phyloP scores from a whole-genome alignment of 441 rosid genomes.

The Pelargonium myrrhifolium region DNA sequence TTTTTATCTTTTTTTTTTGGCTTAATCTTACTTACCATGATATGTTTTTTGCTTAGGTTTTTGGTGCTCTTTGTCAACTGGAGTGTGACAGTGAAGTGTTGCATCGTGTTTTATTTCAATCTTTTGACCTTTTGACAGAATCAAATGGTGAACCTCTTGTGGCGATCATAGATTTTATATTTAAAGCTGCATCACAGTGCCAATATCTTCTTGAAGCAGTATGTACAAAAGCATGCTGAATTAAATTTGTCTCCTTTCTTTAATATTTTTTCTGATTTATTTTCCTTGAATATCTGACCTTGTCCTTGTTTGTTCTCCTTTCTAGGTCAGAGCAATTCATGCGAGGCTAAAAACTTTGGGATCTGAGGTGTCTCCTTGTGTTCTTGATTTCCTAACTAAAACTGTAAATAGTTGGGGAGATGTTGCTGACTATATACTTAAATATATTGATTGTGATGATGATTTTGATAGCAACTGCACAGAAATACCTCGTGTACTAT shows the following conservation, averaged over 20 bases:
- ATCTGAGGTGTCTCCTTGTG: slow-evolving; percentile 66
- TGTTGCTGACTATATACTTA: slow-evolving; percentile 71
- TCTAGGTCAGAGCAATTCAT: slow-evolving; percentile 85
- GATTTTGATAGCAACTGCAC: slow-evolving; percentile 38
- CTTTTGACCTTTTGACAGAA: slow-evolving; percentile 64
- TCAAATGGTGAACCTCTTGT: slow-evolving; percentile 73
- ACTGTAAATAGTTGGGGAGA: slow-evolving; percentile 89
- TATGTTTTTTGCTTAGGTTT: slow-evolving; percentile 48
- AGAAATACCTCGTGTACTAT: slow-evolving; percentile 41
- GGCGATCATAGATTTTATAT: slow-evolving; percentile 74
- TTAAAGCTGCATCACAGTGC: slow-evolving; percentile 87
- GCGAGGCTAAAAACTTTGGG: slow-evolving; percentile 74
- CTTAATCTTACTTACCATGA: slow-evolving; percentile 9
- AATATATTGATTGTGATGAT: slow-evolving; percentile 73
- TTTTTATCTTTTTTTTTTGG: neutral
- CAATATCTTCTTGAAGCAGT: slow-evolving; percentile 93
- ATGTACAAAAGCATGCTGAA: slow-evolving; percentile 21
- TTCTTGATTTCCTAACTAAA: slow-evolving; percentile 79
- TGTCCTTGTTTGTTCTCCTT: slow-evolving; percentile 16
- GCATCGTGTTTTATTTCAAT: slow-evolving; percentile 68
- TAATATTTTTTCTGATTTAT: neutral
- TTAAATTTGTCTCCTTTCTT: neutral
- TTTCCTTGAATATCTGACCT: slow-evolving; percentile 11
- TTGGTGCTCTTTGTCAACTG: slow-evolving; percentile 77
- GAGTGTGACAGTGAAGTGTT: slow-evolving; percentile 82